Evolutionary conservation across 1,284 basidiomycete species (phyloP).

Genomic region (Fomitopsis schrenkii): DNA sequence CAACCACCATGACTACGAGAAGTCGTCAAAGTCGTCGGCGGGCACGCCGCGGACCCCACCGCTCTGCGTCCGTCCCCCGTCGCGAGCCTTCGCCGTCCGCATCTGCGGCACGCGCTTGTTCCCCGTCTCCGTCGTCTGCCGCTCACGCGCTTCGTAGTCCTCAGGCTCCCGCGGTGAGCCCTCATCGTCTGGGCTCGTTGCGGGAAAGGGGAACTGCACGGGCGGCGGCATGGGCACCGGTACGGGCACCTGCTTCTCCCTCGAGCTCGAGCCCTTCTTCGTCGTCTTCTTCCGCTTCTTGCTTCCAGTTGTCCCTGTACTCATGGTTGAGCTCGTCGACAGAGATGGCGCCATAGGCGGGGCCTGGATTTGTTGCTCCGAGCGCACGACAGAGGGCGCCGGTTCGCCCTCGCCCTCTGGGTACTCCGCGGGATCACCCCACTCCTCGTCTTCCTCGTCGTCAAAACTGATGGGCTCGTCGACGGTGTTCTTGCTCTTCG

Average conservation of each 20-base stretch:
- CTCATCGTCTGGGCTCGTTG: conserved; percentile 38
- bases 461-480: conserved; percentile 22
- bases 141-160: conserved; percentile 8
- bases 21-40: conserved; percentile 31
- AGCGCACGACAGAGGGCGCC: conserved; percentile 7
- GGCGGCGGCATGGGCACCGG: conserved; percentile 21
- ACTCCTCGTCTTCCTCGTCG: conserved; percentile 62
- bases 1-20: conserved; percentile 16
- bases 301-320: conserved; percentile 15
- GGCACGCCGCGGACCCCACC: conserved; percentile 69
- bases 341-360: conserved; percentile 17
- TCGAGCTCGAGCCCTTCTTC: conserved; percentile 13
- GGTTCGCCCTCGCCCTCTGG: conserved; percentile 25
- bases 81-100: conserved; percentile 66
- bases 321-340: conserved; percentile 24
- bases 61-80: conserved; percentile 78
- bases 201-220: conserved; percentile 59
- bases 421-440: conserved; percentile 48
- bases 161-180: conserved; percentile 18
- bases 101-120: conserved; percentile 40
- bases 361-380: conserved; percentile 4
- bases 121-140: conserved; percentile 7
- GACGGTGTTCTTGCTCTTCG: conserved; percentile 14
- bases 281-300: conserved; percentile 26
- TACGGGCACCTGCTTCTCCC: conserved; percentile 10